Evolutionary conservation across 2,329 filamentous ascomycete species (phyloP), one percentile per base, ranked within the genome.

Genomic region (Fusarium sp.): DNA sequence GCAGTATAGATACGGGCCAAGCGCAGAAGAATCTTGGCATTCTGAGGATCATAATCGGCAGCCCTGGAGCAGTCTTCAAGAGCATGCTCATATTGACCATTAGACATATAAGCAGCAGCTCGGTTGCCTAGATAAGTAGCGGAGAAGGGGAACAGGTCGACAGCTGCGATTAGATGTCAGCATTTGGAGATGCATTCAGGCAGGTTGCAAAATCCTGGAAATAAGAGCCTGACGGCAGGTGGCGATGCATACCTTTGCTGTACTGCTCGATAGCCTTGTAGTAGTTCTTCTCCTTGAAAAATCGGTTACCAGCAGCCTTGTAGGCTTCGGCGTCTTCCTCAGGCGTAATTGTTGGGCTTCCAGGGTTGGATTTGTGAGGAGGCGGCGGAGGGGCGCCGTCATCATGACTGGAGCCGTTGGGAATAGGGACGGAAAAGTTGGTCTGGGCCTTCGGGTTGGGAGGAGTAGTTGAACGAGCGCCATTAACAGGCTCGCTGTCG

Each of bases 241-340:
- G 58, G 46, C 33, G 38, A 55, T 39, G 68, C 81, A 80, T 86
- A 97, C 95, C 95, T 89, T 97, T 97, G 75, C 93, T 94, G 82
- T 98, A 99, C 82, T 98, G 94, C 75, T 93, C 89, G 80, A 98
- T 95, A 29, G 96, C 95, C 79, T 93, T 92, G 68, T 87, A 84
- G 81, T 95, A 99, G 79, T 98, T 93, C 80, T 92, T 94, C 72
- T 95, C 93, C 86, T 98, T 98, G 89, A 98, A 99, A 79, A 94
- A 95, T 79, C 96, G 96, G 85, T 99, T 99, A 65, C 96, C 96
- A 4, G 93, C 90, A 76, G 93, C 90, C 86, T 99, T 99, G 88
- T 92, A 97, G 17, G 90, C 87, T 84, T 99, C 96, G 31, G 95
- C 94, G 79, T 98, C 94, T 59, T 95, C 93, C 45, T 84, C 82